phyloP scores from a whole-genome alignment of 345 rosid genomes.

The Schrenkiella parvula region DNA sequence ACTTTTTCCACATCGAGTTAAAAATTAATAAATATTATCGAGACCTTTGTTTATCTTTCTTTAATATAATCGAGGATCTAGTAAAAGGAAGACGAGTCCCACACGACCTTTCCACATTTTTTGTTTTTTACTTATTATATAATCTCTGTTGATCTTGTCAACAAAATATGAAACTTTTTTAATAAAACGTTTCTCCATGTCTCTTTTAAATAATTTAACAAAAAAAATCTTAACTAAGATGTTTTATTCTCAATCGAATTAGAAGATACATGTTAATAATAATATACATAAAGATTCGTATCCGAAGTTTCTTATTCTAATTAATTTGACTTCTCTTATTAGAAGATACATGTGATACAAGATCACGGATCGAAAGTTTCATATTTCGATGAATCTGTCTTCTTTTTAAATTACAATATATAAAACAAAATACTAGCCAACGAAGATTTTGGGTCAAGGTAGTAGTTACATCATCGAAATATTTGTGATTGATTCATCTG shows the following conservation, averaged over 20 bases:
- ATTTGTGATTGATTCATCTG: neutral
- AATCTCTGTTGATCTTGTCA: neutral
- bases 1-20: neutral
- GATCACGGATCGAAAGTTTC: neutral
- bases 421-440: neutral
- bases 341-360: neutral
- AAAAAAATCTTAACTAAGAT: neutral
- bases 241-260: neutral
- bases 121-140: neutral
- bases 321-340: neutral
- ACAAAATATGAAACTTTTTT: neutral
- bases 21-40: neutral
- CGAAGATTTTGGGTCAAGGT: constrained; percentile 1
- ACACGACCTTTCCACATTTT: neutral
- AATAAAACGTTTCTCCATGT: neutral
- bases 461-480: neutral
- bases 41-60: neutral
- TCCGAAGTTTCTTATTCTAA: neutral
- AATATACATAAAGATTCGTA: neutral
- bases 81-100: neutral
- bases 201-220: neutral
- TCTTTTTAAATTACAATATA: neutral
- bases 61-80: neutral
- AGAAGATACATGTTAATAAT: neutral
- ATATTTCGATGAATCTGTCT: neutral